A percentile compares a stretch with the other conserved stretches of the same genome.
Conservation (phyloP, 2,329 filamentous ascomycete genomes). For the Fonsecaea pedrosoi region DNA sequence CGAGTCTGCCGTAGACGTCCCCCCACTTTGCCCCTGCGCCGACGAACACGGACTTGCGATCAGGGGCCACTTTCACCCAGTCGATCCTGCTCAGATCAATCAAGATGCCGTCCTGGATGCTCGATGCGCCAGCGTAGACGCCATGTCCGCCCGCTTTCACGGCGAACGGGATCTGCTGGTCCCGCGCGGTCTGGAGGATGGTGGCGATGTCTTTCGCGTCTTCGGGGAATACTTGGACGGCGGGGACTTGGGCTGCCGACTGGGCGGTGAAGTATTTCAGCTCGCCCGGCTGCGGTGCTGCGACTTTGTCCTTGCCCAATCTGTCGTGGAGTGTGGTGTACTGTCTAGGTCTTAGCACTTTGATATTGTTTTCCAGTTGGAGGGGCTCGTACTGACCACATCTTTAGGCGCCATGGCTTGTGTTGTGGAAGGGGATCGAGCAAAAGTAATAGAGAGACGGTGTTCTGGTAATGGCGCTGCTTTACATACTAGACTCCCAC, state of each 20-base stretch:
- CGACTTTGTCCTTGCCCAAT: background rate
- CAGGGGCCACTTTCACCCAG: background rate
- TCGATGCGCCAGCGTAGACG: background rate
- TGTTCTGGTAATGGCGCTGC: background rate
- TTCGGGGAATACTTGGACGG: background rate
- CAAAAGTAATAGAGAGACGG: background rate
- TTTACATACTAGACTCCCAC: background rate
- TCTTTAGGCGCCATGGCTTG: background rate
- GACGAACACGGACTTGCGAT: background rate
- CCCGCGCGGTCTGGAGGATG: background rate
- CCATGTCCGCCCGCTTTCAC: background rate
- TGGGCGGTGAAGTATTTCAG: background rate
- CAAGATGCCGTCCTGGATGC: background rate
- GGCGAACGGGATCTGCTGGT: background rate
- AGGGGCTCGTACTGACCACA: background rate
- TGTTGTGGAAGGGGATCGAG: background rate
- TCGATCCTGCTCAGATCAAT: background rate
- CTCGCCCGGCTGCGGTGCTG: background rate
- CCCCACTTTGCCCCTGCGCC: background rate
- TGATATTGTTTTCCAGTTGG: background rate
- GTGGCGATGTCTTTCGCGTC: background rate
- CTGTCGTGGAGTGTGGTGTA: background rate
- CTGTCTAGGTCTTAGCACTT: background rate
- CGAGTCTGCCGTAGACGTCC: background rate
- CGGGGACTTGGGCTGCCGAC: background rate